Conservation (phyloP, 2,329 filamentous ascomycete species). For the Ceratocystis alfenasii region DNA sequence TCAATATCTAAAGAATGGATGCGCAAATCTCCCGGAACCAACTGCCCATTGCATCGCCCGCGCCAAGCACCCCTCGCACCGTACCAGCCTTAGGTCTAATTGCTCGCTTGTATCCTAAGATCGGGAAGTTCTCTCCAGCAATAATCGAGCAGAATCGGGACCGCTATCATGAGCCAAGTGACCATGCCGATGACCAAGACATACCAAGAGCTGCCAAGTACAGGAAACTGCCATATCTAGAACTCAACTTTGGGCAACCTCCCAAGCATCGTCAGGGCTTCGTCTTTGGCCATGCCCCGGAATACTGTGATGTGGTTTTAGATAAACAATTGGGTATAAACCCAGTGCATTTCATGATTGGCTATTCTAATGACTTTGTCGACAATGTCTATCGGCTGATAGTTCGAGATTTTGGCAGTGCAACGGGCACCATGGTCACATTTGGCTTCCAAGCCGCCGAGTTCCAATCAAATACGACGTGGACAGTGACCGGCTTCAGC, state of each 20-base stretch:
- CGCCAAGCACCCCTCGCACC: neutral
- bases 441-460: slow-evolving; percentile 10
- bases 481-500: slow-evolving; percentile 12
- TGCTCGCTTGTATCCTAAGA: slow-evolving; percentile 9
- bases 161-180: slow-evolving; percentile 9
- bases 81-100: neutral
- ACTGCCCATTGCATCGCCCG: neutral
- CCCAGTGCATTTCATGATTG: slow-evolving; percentile 12
- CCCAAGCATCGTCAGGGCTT: slow-evolving; percentile 15
- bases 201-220: slow-evolving; percentile 3
- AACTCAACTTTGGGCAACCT: slow-evolving; percentile 8
- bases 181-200: neutral
- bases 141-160: neutral
- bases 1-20: neutral
- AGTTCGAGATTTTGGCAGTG: slow-evolving; percentile 7
- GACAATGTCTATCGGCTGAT: slow-evolving; percentile 9
- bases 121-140: neutral
- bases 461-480: slow-evolving; percentile 1
- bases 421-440: slow-evolving; percentile 6
- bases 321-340: slow-evolving; percentile 3
- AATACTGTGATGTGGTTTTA: slow-evolving; percentile 8
- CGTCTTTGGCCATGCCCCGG: slow-evolving; percentile 1
- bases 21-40: neutral
- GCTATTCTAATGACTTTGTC: slow-evolving; percentile 6
- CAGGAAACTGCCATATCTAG: neutral